Evolutionary conservation across 192 early-diverging fungal genomes (phyloP).

Genomic region (Thamnidium elegans): DNA sequence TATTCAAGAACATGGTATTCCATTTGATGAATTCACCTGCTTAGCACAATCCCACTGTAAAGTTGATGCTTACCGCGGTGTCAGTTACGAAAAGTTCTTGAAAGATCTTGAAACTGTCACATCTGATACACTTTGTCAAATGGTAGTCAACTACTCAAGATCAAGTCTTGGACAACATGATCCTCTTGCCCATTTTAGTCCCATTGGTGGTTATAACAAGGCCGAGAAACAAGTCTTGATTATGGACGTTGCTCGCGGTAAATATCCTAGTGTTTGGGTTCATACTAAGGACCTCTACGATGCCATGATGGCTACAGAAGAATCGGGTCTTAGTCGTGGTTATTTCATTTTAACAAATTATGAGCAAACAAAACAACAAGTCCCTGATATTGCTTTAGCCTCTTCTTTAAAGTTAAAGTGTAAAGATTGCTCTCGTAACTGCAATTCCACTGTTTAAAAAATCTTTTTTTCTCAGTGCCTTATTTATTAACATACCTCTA

Average conservation of each 20-base stretch:
- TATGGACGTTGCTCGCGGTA: slow-evolving; percentile 84
- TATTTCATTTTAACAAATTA: slow-evolving; percentile 11
- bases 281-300: slow-evolving; percentile 70
- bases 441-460: background rate
- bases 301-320: slow-evolving; percentile 48
- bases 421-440: background rate
- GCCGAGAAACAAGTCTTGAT: slow-evolving; percentile 69
- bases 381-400: background rate
- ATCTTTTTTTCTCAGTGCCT: background rate
- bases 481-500: background rate
- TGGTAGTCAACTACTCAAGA: slow-evolving; percentile 85
- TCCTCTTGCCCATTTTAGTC: slow-evolving; percentile 86
- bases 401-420: background rate
- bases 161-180: slow-evolving; percentile 66
- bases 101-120: slow-evolving; percentile 65
- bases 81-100: slow-evolving; percentile 69
- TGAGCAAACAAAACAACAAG: background rate
- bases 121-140: slow-evolving; percentile 64
- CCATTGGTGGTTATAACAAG: slow-evolving; percentile 78
- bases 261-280: slow-evolving; percentile 86
- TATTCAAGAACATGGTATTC: slow-evolving; percentile 16
- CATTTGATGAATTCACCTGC: slow-evolving; percentile 38
- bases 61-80: slow-evolving; percentile 67
- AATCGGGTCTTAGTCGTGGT: slow-evolving; percentile 10
- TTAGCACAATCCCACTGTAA: slow-evolving; percentile 80